A percentile compares a stretch with the other conserved stretches of the same genome.
Conservation (phyloP, 2,329 filamentous ascomycete genomes). For the Monosporascus ibericus region DNA sequence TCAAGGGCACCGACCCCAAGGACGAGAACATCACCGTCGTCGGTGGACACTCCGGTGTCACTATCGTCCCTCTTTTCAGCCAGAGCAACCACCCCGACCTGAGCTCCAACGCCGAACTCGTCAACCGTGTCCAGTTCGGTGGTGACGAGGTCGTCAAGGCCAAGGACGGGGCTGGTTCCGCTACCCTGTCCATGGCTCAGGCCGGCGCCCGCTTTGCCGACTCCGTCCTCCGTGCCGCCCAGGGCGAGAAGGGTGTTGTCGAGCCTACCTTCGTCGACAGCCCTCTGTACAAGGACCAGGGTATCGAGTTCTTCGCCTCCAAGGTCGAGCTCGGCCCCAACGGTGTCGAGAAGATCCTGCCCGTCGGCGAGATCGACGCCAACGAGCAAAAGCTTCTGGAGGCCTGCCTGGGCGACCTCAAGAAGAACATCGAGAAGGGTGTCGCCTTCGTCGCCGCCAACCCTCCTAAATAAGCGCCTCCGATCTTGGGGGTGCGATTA, state of each 20-base stretch:
- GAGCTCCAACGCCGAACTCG: slow-evolving; percentile 68
- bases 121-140: slow-evolving; percentile 96
- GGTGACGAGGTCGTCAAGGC: slow-evolving; percentile 99
- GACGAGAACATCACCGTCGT: slow-evolving; percentile 94
- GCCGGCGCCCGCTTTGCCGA: slow-evolving; percentile 81
- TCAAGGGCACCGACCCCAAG: slow-evolving; percentile 84
- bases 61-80: slow-evolving; percentile 95
- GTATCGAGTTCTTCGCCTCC: slow-evolving; percentile 94
- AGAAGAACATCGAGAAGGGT: slow-evolving; percentile 96
- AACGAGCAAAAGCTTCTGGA: slow-evolving; percentile 88
- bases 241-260: slow-evolving; percentile 90
- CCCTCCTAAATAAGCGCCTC: slow-evolving; percentile 49
- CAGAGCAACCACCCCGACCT: slow-evolving; percentile 87
- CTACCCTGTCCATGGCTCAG: slow-evolving; percentile 98
- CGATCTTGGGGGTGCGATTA: slow-evolving; percentile 3
- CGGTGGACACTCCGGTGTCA: slow-evolving; percentile 95
- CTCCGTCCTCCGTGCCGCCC: slow-evolving; percentile 83
- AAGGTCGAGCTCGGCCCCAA: slow-evolving; percentile 93
- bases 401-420: slow-evolving; percentile 74
- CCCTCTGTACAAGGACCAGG: slow-evolving; percentile 97
- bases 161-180: slow-evolving; percentile 95
- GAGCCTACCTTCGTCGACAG: slow-evolving; percentile 97
- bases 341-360: slow-evolving; percentile 89
- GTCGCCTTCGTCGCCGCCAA: slow-evolving; percentile 53
- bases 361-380: slow-evolving; percentile 76